phyloP scores from a whole-genome alignment of 306 rosid genomes.

The Dalbergia oliveri region DNA sequence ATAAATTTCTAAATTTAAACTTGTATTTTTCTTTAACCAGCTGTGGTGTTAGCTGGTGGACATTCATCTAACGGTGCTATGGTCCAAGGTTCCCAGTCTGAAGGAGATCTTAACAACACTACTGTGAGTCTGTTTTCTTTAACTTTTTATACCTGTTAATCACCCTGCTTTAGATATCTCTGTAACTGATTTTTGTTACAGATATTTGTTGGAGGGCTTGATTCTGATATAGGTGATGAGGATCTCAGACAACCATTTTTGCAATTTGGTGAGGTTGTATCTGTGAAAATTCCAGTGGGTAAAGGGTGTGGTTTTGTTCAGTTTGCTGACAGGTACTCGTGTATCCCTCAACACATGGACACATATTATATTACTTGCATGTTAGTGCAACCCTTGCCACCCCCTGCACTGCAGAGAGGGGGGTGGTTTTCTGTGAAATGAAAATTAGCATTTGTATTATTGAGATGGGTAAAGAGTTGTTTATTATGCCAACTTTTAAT shows the following conservation, averaged over 20 bases:
- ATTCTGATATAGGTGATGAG: slow-evolving; percentile 90
- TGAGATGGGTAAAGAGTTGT: slow-evolving; percentile 35
- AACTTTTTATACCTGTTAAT: slow-evolving; percentile 19
- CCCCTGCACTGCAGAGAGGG: neutral
- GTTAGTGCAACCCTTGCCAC: neutral
- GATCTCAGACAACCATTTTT: slow-evolving; percentile 92
- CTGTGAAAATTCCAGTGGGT: slow-evolving; percentile 94
- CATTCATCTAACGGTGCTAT: slow-evolving; percentile 73
- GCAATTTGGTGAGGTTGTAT: slow-evolving; percentile 87
- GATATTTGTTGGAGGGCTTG: slow-evolving; percentile 99
- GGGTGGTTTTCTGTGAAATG: slow-evolving; percentile 13
- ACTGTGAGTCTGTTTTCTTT: slow-evolving; percentile 70
- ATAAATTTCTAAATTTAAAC: slow-evolving; percentile 38
- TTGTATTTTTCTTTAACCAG: slow-evolving; percentile 55
- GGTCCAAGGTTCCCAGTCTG: slow-evolving; percentile 84
- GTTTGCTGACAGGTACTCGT: slow-evolving; percentile 82
- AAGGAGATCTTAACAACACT: slow-evolving; percentile 82
- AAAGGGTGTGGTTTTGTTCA: slow-evolving; percentile 99
- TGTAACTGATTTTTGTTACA: slow-evolving; percentile 49
- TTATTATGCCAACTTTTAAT: slow-evolving; percentile 6
- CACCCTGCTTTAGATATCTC: slow-evolving; percentile 17
- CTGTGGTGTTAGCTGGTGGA: slow-evolving; percentile 93
- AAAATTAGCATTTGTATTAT: slow-evolving; percentile 25
- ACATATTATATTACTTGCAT: slow-evolving; percentile 23
- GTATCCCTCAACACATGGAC: slow-evolving; percentile 24